Evolutionary conservation across 192 early-diverging fungal genomes (phyloP).

Genomic region (Physocladia obscura): DNA sequence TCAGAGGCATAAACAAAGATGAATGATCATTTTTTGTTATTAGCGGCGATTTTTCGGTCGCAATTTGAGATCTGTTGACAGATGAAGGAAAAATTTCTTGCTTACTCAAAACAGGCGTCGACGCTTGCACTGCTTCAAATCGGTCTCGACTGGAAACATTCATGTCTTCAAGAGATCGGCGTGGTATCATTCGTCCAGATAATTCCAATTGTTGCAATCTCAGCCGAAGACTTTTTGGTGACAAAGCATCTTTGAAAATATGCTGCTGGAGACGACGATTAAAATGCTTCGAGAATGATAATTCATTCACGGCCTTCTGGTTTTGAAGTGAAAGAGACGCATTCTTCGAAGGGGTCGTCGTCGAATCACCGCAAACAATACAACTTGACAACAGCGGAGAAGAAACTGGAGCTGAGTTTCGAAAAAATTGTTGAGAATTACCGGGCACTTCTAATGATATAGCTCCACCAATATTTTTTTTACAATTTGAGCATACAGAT

Average conservation of each 20-base stretch:
- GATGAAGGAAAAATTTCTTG: too few relatives aligned
- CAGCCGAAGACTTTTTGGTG: constrained; percentile 76
- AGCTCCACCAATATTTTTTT: too few relatives aligned
- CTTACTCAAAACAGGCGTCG: too few relatives aligned
- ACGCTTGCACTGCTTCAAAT: too few relatives aligned
- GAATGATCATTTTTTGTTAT: too few relatives aligned
- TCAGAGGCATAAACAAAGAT: too few relatives aligned
- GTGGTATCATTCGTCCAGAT: constrained; percentile 33
- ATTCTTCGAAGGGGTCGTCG: neutral
- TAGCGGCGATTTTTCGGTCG: too few relatives aligned
- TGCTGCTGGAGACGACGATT: constrained; percentile 81
- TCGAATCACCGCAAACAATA: neutral
- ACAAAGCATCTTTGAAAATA: constrained; percentile 86
- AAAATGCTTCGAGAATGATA: constrained; percentile 37
- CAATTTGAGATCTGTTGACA: too few relatives aligned
- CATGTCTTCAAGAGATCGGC: constrained; percentile 3
- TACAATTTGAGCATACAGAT: neutral
- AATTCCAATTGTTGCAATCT: constrained; percentile 63
- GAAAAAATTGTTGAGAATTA: neutral
- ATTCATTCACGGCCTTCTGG: neutral
- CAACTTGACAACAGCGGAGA: neutral
- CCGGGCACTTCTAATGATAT: too few relatives aligned
- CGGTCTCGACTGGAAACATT: too few relatives aligned
- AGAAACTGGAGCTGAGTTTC: neutral
- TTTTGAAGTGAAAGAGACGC: neutral